Evolutionary conservation across 1,284 basidiomycete species (phyloP), one percentile per base, ranked within the genome.

Genomic region (Cryptococcus floricola): DNA sequence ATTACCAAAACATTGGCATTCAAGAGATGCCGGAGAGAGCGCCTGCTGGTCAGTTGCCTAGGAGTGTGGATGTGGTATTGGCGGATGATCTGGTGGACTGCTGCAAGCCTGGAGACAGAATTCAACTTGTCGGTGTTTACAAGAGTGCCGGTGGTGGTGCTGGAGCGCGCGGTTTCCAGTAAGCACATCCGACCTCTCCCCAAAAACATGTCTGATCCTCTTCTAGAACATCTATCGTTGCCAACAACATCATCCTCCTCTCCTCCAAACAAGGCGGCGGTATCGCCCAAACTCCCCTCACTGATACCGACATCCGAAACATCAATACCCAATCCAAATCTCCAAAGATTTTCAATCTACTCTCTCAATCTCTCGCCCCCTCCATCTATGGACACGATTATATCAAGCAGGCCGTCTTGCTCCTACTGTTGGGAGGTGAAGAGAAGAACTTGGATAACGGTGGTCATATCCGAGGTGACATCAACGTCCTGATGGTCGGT

Each of bases 21-120:
- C 96, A 99, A 77, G 96, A 99, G 74, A 98, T 98, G 95, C 96
- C 96, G 1, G 96, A 99, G 78, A 85, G 95, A 14, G 94, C 96
- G 8, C 96, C 96, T 18, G 88, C 96, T 19, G 96, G 96, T 28
- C 95, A 98, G 77, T 81, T 99, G 45, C 96, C 96, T 43, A 83
- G 96, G 42, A 93, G 91, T 68, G 90, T 94, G 44, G 96, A 98
- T 72, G 88, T 98, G 50, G 91, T 98, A 43, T 80, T 98, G 66
- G 92, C 97, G 64, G 95, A 98, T 68, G 96, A 99, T 75, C 80
- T 98, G 54, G 96, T 98, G 39, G 96, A 98, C 77, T 87, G 84
- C 69, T 97, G 93, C 77, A 98, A 98, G 76, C 96, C 96, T 3
- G 96, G 96, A 50, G 96, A 99, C 76, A 86, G 96, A 49, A 91